Percentiles rank a stretch among this genome's conserved stretches.
These are phyloP conservation scores for Stephanodiscus triporus DNA, from an alignment of 108 stramenopile genomes.

Conservation along the genomic window DNA sequence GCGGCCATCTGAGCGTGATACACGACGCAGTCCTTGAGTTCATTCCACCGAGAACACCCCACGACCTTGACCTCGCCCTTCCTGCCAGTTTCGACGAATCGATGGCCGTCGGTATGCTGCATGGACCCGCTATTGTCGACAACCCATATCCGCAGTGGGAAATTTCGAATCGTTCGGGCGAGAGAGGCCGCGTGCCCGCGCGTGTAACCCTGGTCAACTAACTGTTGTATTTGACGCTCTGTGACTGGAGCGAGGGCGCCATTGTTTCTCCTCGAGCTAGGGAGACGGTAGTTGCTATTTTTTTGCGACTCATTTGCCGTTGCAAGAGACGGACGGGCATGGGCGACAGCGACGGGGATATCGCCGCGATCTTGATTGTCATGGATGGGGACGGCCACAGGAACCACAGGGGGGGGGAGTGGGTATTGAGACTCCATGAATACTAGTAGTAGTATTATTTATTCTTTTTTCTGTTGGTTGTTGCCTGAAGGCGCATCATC, in stretches of 20 bases:
- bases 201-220: conserved; percentile 73
- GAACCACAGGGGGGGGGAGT: neutral
- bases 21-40: conserved; percentile 61
- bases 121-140: conserved; percentile 80
- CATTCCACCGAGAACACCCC: conserved; percentile 73
- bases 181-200: conserved; percentile 69
- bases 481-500: too few species aligned
- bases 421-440: conserved; percentile 1
- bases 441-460: too few species aligned
- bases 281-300: conserved; percentile 39
- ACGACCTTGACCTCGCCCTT: conserved; percentile 50
- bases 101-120: conserved; percentile 78
- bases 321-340: conserved; percentile 16
- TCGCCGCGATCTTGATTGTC: neutral
- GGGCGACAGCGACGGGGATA: conserved; percentile 1
- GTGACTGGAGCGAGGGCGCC: conserved; percentile 22
- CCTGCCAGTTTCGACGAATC: conserved; percentile 58
- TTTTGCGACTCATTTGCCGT: conserved; percentile 2
- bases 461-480: too few species aligned
- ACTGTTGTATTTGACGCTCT: conserved; percentile 32
- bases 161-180: conserved; percentile 47
- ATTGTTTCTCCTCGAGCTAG: conserved; percentile 18
- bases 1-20: conserved; percentile 75
- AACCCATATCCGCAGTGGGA: conserved; percentile 70
- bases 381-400: neutral